A percentile compares a stretch with the other conserved stretches of the same genome.
Evolutionary conservation across 306 rosid species (phyloP).

Genomic region (Rubus idaeus): DNA sequence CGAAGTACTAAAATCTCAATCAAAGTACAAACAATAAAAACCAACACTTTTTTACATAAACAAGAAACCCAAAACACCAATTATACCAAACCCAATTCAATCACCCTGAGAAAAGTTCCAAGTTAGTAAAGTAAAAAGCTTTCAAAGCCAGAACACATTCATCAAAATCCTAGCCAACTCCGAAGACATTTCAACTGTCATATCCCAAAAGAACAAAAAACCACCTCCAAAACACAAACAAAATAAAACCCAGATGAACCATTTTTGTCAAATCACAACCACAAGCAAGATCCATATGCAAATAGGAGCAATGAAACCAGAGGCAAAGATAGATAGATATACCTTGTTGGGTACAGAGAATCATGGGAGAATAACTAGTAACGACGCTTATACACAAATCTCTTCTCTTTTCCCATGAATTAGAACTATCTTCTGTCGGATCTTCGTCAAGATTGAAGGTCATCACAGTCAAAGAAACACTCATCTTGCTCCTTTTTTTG

Average conservation of each 20-base stretch:
- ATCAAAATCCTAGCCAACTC: constrained; percentile 12
- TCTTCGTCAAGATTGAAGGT: constrained; percentile 96
- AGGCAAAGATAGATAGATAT: not conserved
- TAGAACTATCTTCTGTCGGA: constrained; percentile 75
- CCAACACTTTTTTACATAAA: constrained; percentile 21
- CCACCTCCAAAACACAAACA: constrained; percentile 30
- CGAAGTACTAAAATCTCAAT: constrained; percentile 1
- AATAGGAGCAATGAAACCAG: not conserved
- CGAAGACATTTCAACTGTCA: constrained; percentile 17
- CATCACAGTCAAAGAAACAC: constrained; percentile 87
- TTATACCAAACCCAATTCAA: not conserved
- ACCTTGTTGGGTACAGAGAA: constrained; percentile 98
- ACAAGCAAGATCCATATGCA: constrained; percentile 32
- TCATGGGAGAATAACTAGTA: constrained; percentile 76
- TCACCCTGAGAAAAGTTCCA: not conserved
- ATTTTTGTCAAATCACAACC: constrained; percentile 35
- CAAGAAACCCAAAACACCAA: constrained; percentile 14
- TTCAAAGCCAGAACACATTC: constrained; percentile 22
- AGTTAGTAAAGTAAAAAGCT: constrained; percentile 17
- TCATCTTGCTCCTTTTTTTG: constrained; percentile 47
- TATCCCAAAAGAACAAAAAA: constrained; percentile 28
- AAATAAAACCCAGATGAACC: constrained; percentile 35
- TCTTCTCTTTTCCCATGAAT: constrained; percentile 95
- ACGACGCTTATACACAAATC: constrained; percentile 84
- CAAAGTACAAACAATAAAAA: not conserved